Conservation (phyloP, 139 green algal genomes). For the Chlorella sp. region DNA sequence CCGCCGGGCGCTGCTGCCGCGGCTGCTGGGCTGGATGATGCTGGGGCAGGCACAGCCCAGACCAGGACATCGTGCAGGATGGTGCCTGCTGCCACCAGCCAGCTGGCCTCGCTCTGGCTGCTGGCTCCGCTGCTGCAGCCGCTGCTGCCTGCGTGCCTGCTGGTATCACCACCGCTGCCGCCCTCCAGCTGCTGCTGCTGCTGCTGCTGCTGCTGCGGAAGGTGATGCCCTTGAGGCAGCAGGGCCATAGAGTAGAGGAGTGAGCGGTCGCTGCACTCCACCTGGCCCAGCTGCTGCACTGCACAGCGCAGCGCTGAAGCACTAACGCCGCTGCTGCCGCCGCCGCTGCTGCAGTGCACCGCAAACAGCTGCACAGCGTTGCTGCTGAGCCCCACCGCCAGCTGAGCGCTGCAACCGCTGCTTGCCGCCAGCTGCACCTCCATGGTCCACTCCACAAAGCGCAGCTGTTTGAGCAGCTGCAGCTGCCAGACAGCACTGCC, state of each 20-base stretch:
- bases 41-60: constrained; percentile 14
- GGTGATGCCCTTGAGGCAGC: neutral
- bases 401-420: neutral
- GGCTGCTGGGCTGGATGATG: neutral
- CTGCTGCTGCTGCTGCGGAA: neutral
- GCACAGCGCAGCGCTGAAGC: neutral
- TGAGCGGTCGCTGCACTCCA: constrained; percentile 34
- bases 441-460: constrained; percentile 29
- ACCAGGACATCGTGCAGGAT: constrained; percentile 60
- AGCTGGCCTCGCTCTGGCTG: constrained; percentile 2
- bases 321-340: too few relatives aligned
- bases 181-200: neutral
- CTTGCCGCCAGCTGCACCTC: neutral
- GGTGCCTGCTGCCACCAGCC: constrained; percentile 52
- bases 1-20: neutral
- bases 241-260: constrained; percentile 66
- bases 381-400: constrained; percentile 54
- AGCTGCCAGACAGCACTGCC: neutral
- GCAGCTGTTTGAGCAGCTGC: neutral
- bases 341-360: neutral
- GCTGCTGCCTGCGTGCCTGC: neutral
- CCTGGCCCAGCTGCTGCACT: constrained; percentile 4
- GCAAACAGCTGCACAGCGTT: constrained; percentile 45
- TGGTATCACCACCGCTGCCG: neutral
- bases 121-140: neutral